A percentile compares a stretch with the other conserved stretches of the same genome.
phyloP scores from a whole-genome alignment of 1,284 basidiomycete species.

The Clitocybe nebularis region DNA sequence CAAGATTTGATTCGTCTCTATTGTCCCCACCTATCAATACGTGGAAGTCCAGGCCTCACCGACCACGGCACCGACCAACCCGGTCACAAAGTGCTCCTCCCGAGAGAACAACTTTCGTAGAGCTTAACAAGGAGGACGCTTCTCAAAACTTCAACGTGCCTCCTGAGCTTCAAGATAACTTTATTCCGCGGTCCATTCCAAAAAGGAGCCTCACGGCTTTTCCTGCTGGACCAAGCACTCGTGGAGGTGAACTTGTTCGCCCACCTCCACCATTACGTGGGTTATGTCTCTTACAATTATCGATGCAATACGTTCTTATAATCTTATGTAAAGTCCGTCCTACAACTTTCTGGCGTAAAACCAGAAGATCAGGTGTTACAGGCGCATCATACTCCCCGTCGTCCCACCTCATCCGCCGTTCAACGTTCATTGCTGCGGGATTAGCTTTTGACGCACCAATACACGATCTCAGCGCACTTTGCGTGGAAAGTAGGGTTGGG shows the following conservation, averaged over 20 bases:
- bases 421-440: slow-evolving; percentile 71
- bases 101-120: slow-evolving; percentile 22
- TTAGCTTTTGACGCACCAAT: slow-evolving; percentile 55
- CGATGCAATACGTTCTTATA: background rate
- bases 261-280: slow-evolving; percentile 63
- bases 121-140: slow-evolving; percentile 5
- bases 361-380: slow-evolving; percentile 59
- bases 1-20: slow-evolving; percentile 29
- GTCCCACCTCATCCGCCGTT: slow-evolving; percentile 62
- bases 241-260: slow-evolving; percentile 42
- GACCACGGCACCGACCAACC: slow-evolving; percentile 34
- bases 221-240: slow-evolving; percentile 19
- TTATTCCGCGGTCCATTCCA: slow-evolving; percentile 23
- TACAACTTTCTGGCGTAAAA: slow-evolving; percentile 70
- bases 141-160: slow-evolving; percentile 6
- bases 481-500: slow-evolving; percentile 60
- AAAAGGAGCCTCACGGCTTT: slow-evolving; percentile 22
- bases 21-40: slow-evolving; percentile 52
- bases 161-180: slow-evolving; percentile 4
- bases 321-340: slow-evolving; percentile 42
- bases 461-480: slow-evolving; percentile 62
- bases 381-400: slow-evolving; percentile 65
- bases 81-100: slow-evolving; percentile 46
- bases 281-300: slow-evolving; percentile 23
- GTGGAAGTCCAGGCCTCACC: slow-evolving; percentile 29